phyloP scores from a whole-genome alignment of 2,329 filamentous ascomycete species.

The Claviceps citrina region DNA sequence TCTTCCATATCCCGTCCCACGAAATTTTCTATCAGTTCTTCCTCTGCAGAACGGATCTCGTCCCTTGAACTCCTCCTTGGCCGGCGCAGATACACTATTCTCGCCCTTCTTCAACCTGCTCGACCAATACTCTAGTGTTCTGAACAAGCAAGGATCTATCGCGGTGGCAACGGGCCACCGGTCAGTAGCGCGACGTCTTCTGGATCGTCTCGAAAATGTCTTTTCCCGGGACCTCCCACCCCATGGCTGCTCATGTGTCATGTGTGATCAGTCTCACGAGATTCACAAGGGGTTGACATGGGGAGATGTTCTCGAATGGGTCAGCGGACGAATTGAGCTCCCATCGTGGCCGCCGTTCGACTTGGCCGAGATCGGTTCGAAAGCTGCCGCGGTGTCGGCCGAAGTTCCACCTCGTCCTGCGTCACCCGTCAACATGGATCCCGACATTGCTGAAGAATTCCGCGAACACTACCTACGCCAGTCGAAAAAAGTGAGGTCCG shows the following conservation, averaged over 20 bases:
- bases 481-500: constrained; percentile 80
- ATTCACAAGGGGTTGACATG: constrained; percentile 67
- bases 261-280: constrained; percentile 52
- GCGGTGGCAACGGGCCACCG: constrained; percentile 91
- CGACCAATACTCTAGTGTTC: constrained; percentile 70
- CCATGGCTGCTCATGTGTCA: constrained; percentile 70
- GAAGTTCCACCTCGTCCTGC: constrained; percentile 40
- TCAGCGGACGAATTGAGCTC: constrained; percentile 74
- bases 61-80: constrained; percentile 47
- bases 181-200: constrained; percentile 75
- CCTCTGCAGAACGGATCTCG: constrained; percentile 41
- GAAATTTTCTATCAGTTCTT: constrained; percentile 52
- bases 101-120: constrained; percentile 68
- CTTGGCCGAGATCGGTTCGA: constrained; percentile 45
- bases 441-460: constrained; percentile 87
- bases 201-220: constrained; percentile 84
- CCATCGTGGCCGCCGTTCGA: constrained; percentile 82
- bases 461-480: constrained; percentile 83
- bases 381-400: constrained; percentile 46
- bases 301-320: constrained; percentile 89
- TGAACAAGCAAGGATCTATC: constrained; percentile 71
- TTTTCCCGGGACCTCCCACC: constrained; percentile 84
- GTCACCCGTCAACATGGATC: constrained; percentile 63
- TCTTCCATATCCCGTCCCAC: constrained; percentile 54
- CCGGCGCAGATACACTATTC: constrained; percentile 60